Evolutionary conservation across 2,329 filamentous ascomycete species (phyloP), one percentile per base, ranked within the genome.

Genomic region (Raffaelea deltoideospora): DNA sequence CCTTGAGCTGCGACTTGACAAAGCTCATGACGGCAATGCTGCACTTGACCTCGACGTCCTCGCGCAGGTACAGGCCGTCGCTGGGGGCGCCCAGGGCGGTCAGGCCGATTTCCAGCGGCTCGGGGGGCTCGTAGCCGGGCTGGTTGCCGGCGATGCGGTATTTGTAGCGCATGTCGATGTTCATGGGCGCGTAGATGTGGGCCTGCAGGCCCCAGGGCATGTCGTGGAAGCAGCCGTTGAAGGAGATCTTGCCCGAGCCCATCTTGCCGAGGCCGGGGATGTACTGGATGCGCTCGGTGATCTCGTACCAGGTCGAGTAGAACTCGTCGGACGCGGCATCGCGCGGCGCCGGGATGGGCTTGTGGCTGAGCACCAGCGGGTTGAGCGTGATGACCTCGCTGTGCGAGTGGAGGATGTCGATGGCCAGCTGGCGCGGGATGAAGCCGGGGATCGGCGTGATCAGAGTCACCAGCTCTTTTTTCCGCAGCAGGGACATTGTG

Each of bases 241-340:
- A 82, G 33, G 62, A 66, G 54, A 82, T 77, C 49, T 72, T 70
- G 50, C 73, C 68, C 4, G 72, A 71, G 19, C 75, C 75, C 41
- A 77, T 63, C 55, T 63, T 72, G 45, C 76, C 76, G 38, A 79
- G 58, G 24, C 77, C 77, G 0, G 77, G 76, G 6, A 80, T 58
- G 46, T 74, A 72, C 51, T 79, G 76, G 41, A 82, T 76, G 48
- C 74, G 68, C 61, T 82, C 68, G 39, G 60, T 68, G 49, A 82
- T 80, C 54, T 81, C 75, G 53, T 82, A 82, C 77, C 77, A 82
- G 22, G 76, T 78, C 43, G 73, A 73, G 56, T 78, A 82, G 57
- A 67, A 82, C 54, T 82, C 77, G 55, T 82, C 77, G 45, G 73
- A 60, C 38, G 72, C 67, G 44, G 76, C 76, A 56, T 77, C 65